Evolutionary conservation across 192 early-diverging fungal genomes (phyloP).

Genomic region (Coemansia sp.): DNA sequence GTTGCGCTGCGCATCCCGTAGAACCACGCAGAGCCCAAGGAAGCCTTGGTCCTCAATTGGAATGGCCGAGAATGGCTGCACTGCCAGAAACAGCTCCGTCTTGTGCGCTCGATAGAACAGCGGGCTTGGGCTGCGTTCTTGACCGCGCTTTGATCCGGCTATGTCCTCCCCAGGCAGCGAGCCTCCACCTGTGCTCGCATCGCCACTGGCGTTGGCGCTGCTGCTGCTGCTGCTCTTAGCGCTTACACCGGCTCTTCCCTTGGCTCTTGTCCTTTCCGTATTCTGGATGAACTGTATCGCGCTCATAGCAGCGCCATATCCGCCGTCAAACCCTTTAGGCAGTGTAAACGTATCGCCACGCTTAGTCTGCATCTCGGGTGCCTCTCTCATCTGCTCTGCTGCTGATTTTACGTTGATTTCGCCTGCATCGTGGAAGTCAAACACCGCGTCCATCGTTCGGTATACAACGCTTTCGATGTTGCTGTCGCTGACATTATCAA

Average conservation of each 20-base stretch:
- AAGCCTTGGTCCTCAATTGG: slow-evolving; percentile 54
- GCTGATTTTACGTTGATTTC: slow-evolving; percentile 47
- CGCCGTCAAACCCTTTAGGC: slow-evolving; percentile 56
- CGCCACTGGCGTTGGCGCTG: neutral
- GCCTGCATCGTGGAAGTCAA: slow-evolving; percentile 49
- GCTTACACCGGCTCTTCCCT: slow-evolving; percentile 1
- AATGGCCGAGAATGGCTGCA: slow-evolving; percentile 52
- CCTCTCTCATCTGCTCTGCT: slow-evolving; percentile 26
- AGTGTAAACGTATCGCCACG: slow-evolving; percentile 55
- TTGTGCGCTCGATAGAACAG: slow-evolving; percentile 49
- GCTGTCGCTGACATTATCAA: slow-evolving; percentile 31
- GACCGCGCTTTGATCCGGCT: neutral
- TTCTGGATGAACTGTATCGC: slow-evolving; percentile 50
- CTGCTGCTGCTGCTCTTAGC: neutral
- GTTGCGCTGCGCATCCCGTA: slow-evolving; percentile 41
- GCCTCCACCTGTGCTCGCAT: neutral
- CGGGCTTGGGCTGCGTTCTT: slow-evolving; percentile 28
- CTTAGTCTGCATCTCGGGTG: slow-evolving; percentile 49
- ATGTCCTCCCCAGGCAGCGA: neutral
- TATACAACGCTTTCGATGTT: slow-evolving; percentile 45
- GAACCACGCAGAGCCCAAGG: slow-evolving; percentile 42
- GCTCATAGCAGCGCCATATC: slow-evolving; percentile 49
- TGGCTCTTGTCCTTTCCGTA: slow-evolving; percentile 15
- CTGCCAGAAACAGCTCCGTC: slow-evolving; percentile 44
- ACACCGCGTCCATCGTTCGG: slow-evolving; percentile 52